Evolutionary conservation across 1,284 basidiomycete genomes (phyloP), one percentile per base, ranked within the genome.

Genomic region (Fistulinella cinereoalba): DNA sequence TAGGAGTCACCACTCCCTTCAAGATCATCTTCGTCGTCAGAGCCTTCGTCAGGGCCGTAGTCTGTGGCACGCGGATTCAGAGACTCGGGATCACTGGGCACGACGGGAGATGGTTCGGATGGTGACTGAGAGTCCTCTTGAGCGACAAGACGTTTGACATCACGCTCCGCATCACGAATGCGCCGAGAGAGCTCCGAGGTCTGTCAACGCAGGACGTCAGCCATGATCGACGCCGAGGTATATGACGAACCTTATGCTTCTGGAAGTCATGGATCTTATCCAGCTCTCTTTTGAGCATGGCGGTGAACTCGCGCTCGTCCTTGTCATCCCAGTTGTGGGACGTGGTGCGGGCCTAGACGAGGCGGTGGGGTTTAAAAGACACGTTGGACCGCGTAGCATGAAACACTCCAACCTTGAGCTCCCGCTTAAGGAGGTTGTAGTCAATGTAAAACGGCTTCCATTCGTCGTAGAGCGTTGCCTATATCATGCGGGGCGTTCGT

Each of bases 221-320:
- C 3, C 4, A 11, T 23, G 22, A 47, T 28, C 36, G 29, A 34
- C 12, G 21, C 7, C 15, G 27, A 44, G 46, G 24, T 48, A 47
- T 12, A 5, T 18, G 9, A 50, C 15, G 6, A 41, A 86, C 92
- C 81, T 98, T 99, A 38, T 78, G 72, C 62, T 87, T 91, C 65
- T 99, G 97, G 67, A 99, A 99, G 61, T 87, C 85, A 62, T 97
- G 90, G 47, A 98, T 88, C 75, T 99, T 99, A 64, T 96, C 91
- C 37, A 99, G 78, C 71, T 99, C 94, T 51, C 75, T 75, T 62
- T 92, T 87, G 47, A 98, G 83, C 71, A 88, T 77, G 33, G 65
- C 67, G 19, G 84, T 85, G 62, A 97, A 97, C 38, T 87, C 82
- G 22, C 74, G 73, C 69, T 97, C 94, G 64, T 96, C 92, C 9